Conservation (phyloP, 352 stramenopile genomes). For the Phytophthora megakarya region DNA sequence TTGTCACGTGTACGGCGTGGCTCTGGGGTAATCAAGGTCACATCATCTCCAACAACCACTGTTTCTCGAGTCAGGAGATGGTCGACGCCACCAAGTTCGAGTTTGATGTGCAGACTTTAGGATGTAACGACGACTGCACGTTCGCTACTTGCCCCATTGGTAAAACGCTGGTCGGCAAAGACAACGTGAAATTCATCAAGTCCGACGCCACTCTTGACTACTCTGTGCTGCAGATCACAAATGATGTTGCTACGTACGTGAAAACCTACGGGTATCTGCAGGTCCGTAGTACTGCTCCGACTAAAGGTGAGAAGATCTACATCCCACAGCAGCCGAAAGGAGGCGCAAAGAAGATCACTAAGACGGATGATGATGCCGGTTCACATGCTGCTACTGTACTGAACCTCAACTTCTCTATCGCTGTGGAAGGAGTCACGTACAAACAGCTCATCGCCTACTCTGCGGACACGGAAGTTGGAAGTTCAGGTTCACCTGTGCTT, state of each 20-base stretch:
- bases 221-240: conserved; percentile 56
- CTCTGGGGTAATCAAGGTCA: conserved; percentile 66
- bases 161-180: conserved; percentile 43
- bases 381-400: conserved; percentile 27
- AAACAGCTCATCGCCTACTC: conserved; percentile 63
- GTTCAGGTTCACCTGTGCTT: conserved; percentile 68
- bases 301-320: conserved; percentile 60
- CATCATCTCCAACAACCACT: conserved; percentile 73
- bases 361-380: conserved; percentile 40
- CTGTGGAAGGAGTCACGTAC: conserved; percentile 39
- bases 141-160: conserved; percentile 48
- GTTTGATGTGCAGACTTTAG: conserved; percentile 60
- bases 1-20: conserved; percentile 52
- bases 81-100: conserved; percentile 51
- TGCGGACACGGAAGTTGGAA: conserved; percentile 67
- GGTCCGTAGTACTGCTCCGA: conserved; percentile 47
- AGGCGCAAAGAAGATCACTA: conserved; percentile 63
- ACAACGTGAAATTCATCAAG: conserved; percentile 59
- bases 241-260: conserved; percentile 40
- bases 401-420: conserved; percentile 41
- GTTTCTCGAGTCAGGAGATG: conserved; percentile 49
- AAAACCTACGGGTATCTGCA: conserved; percentile 63
- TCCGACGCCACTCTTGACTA: conserved; percentile 60
- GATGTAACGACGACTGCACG: conserved; percentile 51
- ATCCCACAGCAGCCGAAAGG: conserved; percentile 68